phyloP scores from a whole-genome alignment of 108 stramenopile genomes.

The Nitzschia inconspicua region DNA sequence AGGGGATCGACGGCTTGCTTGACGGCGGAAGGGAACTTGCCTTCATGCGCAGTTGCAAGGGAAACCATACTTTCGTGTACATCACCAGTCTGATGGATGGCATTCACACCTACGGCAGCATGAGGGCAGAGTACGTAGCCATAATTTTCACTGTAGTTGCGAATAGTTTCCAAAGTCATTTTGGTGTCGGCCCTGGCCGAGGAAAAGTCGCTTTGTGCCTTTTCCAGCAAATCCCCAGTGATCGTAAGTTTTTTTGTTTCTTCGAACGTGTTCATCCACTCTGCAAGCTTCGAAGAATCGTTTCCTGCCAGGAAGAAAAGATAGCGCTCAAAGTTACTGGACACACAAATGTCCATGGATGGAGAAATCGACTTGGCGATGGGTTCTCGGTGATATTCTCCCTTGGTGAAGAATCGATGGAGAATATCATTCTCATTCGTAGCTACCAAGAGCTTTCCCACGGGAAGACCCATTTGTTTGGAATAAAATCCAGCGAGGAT shows the following conservation, averaged over 20 bases:
- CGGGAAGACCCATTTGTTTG: slow-evolving; percentile 97
- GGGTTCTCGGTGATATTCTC: slow-evolving; percentile 88
- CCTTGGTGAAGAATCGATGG: slow-evolving; percentile 94
- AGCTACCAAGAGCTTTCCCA: slow-evolving; percentile 91
- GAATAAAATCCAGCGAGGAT: slow-evolving; percentile 97
- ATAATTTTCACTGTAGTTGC: slow-evolving; percentile 76
- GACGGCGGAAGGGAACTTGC: slow-evolving; percentile 94
- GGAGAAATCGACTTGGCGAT: slow-evolving; percentile 90
- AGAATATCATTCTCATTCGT: slow-evolving; percentile 99
- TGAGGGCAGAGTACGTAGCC: slow-evolving; percentile 97
- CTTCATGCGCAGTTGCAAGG: slow-evolving; percentile 97
- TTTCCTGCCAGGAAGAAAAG: slow-evolving; percentile 92
- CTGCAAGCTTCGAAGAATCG: slow-evolving; percentile 72
- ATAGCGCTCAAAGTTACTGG: slow-evolving; percentile 98
- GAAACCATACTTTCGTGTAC: slow-evolving; percentile 67
- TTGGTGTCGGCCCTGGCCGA: slow-evolving; percentile 81
- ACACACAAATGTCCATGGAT: slow-evolving; percentile 98
- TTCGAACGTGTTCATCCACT: slow-evolving; percentile 94
- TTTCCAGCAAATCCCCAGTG: slow-evolving; percentile 62
- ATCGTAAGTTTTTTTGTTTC: slow-evolving; percentile 86
- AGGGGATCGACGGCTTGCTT: slow-evolving; percentile 69
- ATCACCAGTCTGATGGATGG: slow-evolving; percentile 68
- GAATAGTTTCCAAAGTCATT: slow-evolving; percentile 83
- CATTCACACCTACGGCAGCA: slow-evolving; percentile 90
- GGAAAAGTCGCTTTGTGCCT: slow-evolving; percentile 85